Conservation (phyloP, 345 rosid species). For the Stellera chamaejasme region DNA sequence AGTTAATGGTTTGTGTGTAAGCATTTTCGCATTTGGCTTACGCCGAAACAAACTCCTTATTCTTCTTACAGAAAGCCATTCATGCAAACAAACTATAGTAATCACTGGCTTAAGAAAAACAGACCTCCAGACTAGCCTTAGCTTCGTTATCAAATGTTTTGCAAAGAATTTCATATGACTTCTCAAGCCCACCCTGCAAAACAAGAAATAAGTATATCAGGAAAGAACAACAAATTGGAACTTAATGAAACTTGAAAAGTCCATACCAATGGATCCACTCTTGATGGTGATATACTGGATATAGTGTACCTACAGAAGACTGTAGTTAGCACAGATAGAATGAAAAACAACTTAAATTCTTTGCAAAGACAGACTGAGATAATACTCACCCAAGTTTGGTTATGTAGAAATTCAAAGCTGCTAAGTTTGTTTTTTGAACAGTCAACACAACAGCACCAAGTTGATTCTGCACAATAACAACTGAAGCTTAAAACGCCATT, state of each 20-base stretch:
- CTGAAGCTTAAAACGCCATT: constrained; percentile 5
- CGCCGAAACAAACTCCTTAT: no score
- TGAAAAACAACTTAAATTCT: constrained; percentile 1
- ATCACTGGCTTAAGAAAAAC: background rate
- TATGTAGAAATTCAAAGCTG: constrained; percentile 75
- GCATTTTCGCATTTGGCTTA: no score
- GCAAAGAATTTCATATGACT: constrained; percentile 85
- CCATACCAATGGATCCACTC: constrained; percentile 54
- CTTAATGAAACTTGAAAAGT: background rate
- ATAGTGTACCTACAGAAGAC: constrained; percentile 49
- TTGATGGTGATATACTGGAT: constrained; percentile 83
- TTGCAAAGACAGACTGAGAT: background rate
- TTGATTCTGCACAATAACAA: constrained; percentile 34
- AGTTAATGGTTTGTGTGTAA: no score
- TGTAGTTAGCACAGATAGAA: background rate
- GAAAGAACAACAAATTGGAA: background rate
- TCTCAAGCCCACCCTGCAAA: constrained; percentile 37
- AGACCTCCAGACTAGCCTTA: constrained; percentile 58
- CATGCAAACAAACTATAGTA: no score
- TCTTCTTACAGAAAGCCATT: no score
- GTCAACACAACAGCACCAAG: constrained; percentile 80
- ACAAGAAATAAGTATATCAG: constrained; percentile 4
- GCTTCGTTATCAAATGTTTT: constrained; percentile 67
- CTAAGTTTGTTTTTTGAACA: constrained; percentile 64
- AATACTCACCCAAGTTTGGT: constrained; percentile 65